Evolutionary conservation across 2,329 filamentous ascomycete genomes (phyloP), one percentile per base, ranked within the genome.

Genomic region (Clonostachys chloroleuca): DNA sequence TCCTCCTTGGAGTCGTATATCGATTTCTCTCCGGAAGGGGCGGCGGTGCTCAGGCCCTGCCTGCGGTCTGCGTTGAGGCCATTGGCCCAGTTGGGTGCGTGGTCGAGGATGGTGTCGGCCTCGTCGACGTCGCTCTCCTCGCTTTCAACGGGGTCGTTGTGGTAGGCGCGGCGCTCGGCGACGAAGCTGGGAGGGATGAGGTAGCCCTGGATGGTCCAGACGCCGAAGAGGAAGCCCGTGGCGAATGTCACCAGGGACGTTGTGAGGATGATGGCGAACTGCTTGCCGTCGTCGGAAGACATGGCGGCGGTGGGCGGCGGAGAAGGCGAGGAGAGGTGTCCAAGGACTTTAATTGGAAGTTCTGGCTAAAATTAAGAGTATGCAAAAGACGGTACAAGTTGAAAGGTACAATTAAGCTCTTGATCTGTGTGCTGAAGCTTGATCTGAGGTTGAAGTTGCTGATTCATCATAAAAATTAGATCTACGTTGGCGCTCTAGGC

Each of bases 141-240:
- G 60, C 81, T 85, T 60, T 87, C 84, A 50, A 81, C 68, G 2
- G 83, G 83, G 57, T 87, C 83, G 42, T 72, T 60, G 12, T 74
- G 67, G 59, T 77, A 75, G 67, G 72, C 66, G 63, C 70, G 66
- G 63, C 83, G 71, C 74, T 85, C 70, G 62, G 80, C 64, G 55
- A 65, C 70, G 55, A 87, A 66, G 50, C 66, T 62, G 2, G 79
- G 75, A n/a, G 79, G 74, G 56, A 83, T 70, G 42, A 83, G 62
- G 68, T 81, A 83, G 48, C 80, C 80, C 48, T 67, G 75, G 51
- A 80, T 78, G 16, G 83, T 77, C 68, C 91, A 91, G 50, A 95
- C 70, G 52, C 89, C 90, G 13, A 96, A 78, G 36, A 91, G 81
- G 69, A 92, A 95, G 57, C 92, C 92, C 2, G 82, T 79, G 46